A percentile compares a stretch with the other conserved stretches of the same genome.
phyloP scores from a whole-genome alignment of 768 basidiomycete species.

The Phaeotremella fagi region DNA sequence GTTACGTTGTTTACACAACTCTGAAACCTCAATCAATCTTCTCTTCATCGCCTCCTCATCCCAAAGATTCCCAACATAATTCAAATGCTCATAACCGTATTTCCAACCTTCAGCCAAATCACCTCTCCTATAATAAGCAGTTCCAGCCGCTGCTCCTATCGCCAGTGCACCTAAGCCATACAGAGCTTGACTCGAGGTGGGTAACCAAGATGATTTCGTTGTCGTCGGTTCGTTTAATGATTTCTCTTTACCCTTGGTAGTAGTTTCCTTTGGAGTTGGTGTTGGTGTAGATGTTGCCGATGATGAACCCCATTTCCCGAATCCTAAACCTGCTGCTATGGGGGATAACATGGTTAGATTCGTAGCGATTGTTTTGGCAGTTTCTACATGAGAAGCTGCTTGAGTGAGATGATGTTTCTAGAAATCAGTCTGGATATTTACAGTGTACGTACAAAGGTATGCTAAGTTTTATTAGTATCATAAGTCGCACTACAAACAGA shows the following conservation, averaged over 20 bases:
- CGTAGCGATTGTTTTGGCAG: slow-evolving; percentile 62
- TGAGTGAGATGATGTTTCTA: slow-evolving; percentile 71
- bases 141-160: slow-evolving; percentile 74
- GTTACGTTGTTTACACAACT: slow-evolving; percentile 56
- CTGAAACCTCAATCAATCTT: slow-evolving; percentile 62
- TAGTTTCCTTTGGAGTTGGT: slow-evolving; percentile 1
- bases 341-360: slow-evolving; percentile 57
- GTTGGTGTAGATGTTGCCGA: not conserved
- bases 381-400: slow-evolving; percentile 63
- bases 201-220: slow-evolving; percentile 15
- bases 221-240: not conserved
- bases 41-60: slow-evolving; percentile 61
- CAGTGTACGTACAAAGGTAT: slow-evolving; percentile 28
- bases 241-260: slow-evolving; percentile 4
- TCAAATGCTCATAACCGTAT: slow-evolving; percentile 83
- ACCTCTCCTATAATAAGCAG: slow-evolving; percentile 75
- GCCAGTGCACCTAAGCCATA: slow-evolving; percentile 63
- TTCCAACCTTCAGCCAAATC: slow-evolving; percentile 65
- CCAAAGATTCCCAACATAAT: slow-evolving; percentile 82
- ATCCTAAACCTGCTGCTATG: slow-evolving; percentile 33
- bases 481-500: too few relatives aligned
- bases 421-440: slow-evolving; percentile 1
- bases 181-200: slow-evolving; percentile 14
- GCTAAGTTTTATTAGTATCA: too few relatives aligned
- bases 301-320: slow-evolving; percentile 32